Evolutionary conservation across 495 filamentous ascomycete genomes (phyloP).

Genomic region (Penicillium dipodomyicola): DNA sequence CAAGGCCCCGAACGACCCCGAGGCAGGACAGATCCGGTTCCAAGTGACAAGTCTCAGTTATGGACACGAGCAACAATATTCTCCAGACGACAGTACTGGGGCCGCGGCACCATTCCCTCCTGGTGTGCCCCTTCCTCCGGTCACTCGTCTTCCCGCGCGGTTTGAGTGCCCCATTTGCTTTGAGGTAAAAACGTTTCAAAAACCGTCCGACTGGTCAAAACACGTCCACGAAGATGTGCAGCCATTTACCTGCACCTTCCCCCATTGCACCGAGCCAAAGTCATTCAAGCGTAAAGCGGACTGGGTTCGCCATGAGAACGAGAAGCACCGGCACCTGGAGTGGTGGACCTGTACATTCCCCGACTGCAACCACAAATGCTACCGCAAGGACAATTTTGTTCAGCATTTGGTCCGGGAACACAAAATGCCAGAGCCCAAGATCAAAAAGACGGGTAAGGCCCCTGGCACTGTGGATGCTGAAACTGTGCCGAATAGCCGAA

Average conservation of each 20-base stretch:
- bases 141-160: slow-evolving; percentile 73
- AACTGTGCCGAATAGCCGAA: slow-evolving; percentile 46
- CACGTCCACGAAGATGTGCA: slow-evolving; percentile 95
- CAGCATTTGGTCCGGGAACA: slow-evolving; percentile 95
- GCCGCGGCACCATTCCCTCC: slow-evolving; percentile 69
- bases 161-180: slow-evolving; percentile 95
- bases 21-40: slow-evolving; percentile 49
- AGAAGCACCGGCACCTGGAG: slow-evolving; percentile 86
- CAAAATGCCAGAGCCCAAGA: slow-evolving; percentile 77
- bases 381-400: slow-evolving; percentile 91
- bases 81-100: slow-evolving; percentile 63
- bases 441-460: slow-evolving; percentile 39
- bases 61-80: slow-evolving; percentile 62
- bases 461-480: slow-evolving; percentile 14
- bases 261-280: slow-evolving; percentile 79
- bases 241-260: slow-evolving; percentile 93
- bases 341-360: slow-evolving; percentile 85
- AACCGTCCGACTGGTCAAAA: slow-evolving; percentile 98
- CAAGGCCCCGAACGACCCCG: slow-evolving; percentile 45
- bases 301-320: slow-evolving; percentile 95
- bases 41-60: slow-evolving; percentile 51
- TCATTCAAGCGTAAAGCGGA: slow-evolving; percentile 97
- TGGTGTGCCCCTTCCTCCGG: slow-evolving; percentile 81
- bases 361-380: slow-evolving; percentile 83
- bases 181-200: slow-evolving; percentile 83